Conservation (phyloP, 2,329 filamentous ascomycete species). For the Rachicladosporium sp. region DNA sequence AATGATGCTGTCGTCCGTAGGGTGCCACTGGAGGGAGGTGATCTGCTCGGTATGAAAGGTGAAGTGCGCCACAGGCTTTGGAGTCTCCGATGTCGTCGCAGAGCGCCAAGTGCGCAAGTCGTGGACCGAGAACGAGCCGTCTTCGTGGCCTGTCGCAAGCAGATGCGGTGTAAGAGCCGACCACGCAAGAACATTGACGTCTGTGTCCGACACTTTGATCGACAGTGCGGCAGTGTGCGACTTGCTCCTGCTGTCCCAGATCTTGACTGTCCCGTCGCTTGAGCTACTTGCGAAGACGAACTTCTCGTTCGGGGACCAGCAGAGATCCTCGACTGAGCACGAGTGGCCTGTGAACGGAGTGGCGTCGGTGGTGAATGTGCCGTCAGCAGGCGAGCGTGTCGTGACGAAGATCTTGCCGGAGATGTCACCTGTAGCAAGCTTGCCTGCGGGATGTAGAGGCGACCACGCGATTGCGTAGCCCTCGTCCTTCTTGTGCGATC, state of each 20-base stretch:
- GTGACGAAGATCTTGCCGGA: conserved; percentile 82
- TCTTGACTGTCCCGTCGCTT: conserved; percentile 84
- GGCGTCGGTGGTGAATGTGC: conserved; percentile 78
- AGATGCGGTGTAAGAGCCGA: conserved; percentile 78
- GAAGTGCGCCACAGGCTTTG: conserved; percentile 82
- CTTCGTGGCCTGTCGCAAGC: conserved; percentile 82
- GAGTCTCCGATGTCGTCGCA: conserved; percentile 34
- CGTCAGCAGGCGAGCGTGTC: conserved; percentile 64
- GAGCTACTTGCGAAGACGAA: conserved; percentile 92
- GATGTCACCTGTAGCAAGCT: conserved; percentile 84
- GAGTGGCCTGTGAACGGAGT: conserved; percentile 73
- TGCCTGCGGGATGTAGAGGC: conserved; percentile 63
- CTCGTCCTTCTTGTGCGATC: conserved; percentile 75
- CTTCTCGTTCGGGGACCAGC: conserved; percentile 89
- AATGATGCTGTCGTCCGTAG: conserved; percentile 90
- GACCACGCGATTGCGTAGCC: conserved; percentile 98
- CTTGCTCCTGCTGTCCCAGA: conserved; percentile 93
- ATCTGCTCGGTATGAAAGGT: conserved; percentile 94
- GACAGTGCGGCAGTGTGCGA: conserved; percentile 76
- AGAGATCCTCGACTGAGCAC: conserved; percentile 81
- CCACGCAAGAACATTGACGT: conserved; percentile 97
- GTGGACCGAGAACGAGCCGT: conserved; percentile 92
- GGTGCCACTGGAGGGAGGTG: conserved; percentile 93
- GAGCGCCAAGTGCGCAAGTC: conserved; percentile 88
- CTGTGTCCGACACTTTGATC: conserved; percentile 68